phyloP scores from a whole-genome alignment of 1,284 basidiomycete genomes.

The Salmacisia buchloeana region DNA sequence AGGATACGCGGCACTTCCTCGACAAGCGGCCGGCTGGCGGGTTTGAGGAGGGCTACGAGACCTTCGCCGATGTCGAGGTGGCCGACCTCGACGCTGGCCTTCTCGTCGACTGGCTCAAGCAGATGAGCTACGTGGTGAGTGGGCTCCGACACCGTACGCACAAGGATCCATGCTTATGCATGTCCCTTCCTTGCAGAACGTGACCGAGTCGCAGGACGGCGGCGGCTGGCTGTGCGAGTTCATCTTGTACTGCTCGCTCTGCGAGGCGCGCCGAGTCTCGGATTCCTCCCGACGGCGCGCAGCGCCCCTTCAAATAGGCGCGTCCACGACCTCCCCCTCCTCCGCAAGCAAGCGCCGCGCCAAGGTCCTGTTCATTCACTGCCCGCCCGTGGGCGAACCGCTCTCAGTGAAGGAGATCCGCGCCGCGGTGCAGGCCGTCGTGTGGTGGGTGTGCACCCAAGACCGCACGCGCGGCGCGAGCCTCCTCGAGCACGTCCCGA shows the following conservation, averaged over 20 bases:
- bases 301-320: not conserved
- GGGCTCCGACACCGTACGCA: not conserved
- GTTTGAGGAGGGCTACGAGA: constrained; percentile 2
- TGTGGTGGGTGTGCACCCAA: constrained; percentile 7
- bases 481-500: no score
- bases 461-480: not conserved
- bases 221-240: constrained; percentile 8
- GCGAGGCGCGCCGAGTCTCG: not conserved
- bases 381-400: constrained; percentile 1
- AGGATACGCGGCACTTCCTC: not conserved
- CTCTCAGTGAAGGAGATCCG: not conserved
- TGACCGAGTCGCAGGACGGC: not conserved
- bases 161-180: not conserved
- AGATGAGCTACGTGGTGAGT: constrained; percentile 4
- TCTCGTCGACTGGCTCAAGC: not conserved
- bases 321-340: not conserved
- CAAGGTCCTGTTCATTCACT: constrained; percentile 7
- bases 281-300: not conserved
- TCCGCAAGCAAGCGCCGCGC: not conserved
- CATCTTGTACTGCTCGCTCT: constrained; percentile 4
- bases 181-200: not conserved
- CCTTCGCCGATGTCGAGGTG: not conserved
- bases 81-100: not conserved
- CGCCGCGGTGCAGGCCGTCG: not conserved
- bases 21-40: constrained; percentile 1